These are phyloP conservation scores for sunflower (Helianthus annuus) DNA, from an alignment of 129 eudicot species.

Conservation along the genomic window DNA sequence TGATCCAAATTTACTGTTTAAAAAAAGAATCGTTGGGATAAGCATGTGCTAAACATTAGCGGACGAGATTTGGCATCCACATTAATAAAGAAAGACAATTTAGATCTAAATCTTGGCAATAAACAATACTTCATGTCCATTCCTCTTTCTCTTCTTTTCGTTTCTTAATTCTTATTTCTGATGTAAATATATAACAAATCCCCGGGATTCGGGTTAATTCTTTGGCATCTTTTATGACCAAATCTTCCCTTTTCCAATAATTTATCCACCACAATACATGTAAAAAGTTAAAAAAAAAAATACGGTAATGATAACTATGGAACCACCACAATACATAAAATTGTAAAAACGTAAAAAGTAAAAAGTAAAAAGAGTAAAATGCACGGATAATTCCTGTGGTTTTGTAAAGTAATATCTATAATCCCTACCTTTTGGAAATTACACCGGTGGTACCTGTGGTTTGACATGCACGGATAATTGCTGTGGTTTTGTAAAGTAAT, in stretches of 20 bases:
- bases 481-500: too few species aligned
- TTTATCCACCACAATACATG: neutral
- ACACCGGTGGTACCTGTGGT: too few species aligned
- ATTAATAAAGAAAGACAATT: constrained; percentile 19
- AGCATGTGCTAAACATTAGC: constrained; percentile 39
- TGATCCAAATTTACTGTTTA: too few species aligned
- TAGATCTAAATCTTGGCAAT: constrained; percentile 44
- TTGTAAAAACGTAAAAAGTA: too few species aligned
- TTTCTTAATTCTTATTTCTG: constrained; percentile 6
- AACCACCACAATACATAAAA: too few species aligned
- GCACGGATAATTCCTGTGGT: too few species aligned
- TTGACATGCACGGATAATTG: too few species aligned
- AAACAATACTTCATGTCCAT: constrained; percentile 32
- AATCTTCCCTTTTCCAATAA: neutral
- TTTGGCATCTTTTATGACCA: constrained; percentile 22
- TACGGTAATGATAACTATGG: too few species aligned
- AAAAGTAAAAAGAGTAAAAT: too few species aligned
- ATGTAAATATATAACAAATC: constrained; percentile 4
- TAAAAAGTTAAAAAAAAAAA: too few species aligned
- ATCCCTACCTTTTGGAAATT: too few species aligned
- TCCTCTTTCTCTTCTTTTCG: constrained; percentile 19
- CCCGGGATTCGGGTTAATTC: constrained; percentile 38
- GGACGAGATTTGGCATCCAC: constrained; percentile 29
- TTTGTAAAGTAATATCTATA: too few species aligned
- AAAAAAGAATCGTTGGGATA: neutral